Conservation (phyloP, 1,284 basidiomycete species). For the Neonothopanus nambi region DNA sequence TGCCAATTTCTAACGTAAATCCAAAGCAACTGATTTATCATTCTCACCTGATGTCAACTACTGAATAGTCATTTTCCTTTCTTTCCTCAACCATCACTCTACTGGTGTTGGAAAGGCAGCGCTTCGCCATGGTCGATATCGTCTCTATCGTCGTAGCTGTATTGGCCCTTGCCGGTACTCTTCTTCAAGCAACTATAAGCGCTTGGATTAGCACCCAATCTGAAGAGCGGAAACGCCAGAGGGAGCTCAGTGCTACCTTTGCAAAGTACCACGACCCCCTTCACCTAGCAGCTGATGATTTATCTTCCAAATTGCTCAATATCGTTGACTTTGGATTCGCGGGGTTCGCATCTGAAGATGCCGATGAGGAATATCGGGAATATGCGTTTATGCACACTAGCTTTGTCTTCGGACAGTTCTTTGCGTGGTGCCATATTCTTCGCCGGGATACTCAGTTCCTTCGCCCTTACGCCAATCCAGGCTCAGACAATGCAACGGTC, state of each 20-base stretch:
- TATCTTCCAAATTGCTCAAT: conserved; percentile 10
- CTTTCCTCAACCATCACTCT: too few species aligned
- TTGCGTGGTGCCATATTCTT: conserved; percentile 12
- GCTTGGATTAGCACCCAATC: conserved; percentile 5
- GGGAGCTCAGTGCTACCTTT: neutral
- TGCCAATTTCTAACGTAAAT: too few species aligned
- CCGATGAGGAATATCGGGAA: neutral
- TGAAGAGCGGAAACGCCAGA: conserved; percentile 7
- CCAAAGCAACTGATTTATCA: too few species aligned
- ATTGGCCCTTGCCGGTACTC: conserved; percentile 4
- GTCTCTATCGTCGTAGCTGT: conserved; percentile 6
- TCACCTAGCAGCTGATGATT: conserved; percentile 8
- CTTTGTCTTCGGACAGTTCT: conserved; percentile 13
- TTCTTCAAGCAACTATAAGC: conserved; percentile 1
- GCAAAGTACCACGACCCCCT: conserved; percentile 12
- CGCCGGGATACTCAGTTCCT: conserved; percentile 9
- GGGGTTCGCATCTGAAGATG: neutral
- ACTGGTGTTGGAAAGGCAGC: too few species aligned
- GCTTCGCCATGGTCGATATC: conserved; percentile 2
- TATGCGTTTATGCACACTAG: conserved; percentile 7
- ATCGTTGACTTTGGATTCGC: conserved; percentile 1
- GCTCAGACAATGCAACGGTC: neutral
- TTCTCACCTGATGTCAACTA: too few species aligned
- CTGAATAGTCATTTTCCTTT: too few species aligned
- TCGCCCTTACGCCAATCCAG: neutral